phyloP scores from a whole-genome alignment of 495 filamentous ascomycete species.

The Aspergillus ellipticus region DNA sequence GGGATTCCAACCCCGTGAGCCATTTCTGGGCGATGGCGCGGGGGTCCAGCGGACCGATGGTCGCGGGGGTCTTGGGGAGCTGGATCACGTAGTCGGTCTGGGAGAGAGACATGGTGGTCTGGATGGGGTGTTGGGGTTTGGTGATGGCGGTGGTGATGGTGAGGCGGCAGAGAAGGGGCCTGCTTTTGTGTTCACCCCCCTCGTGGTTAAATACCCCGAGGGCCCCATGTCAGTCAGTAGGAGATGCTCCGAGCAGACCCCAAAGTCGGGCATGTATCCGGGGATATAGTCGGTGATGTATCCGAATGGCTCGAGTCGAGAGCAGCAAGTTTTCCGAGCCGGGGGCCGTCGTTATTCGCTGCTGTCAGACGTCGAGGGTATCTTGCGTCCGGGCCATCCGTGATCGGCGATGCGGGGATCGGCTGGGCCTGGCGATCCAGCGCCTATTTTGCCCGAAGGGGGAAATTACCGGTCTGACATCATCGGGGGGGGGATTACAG shows the following conservation, averaged over 20 bases:
- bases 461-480: no score
- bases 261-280: neutral
- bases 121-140: neutral
- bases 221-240: neutral
- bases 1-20: conserved; percentile 27
- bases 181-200: neutral
- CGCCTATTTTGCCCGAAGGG: neutral
- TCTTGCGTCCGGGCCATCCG: neutral
- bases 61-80: conserved; percentile 25
- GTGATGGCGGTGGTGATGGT: neutral
- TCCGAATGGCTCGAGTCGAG: neutral
- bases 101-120: conserved; percentile 15
- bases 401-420: neutral
- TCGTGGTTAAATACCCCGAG: neutral
- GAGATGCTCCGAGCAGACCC: neutral
- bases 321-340: neutral
- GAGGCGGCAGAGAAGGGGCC: neutral
- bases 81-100: conserved; percentile 30
- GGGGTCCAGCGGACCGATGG: conserved; percentile 18
- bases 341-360: neutral
- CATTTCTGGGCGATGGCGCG: conserved; percentile 34
- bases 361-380: neutral
- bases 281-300: neutral
- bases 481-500: no score
- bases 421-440: neutral